phyloP scores from a whole-genome alignment of 208 protist species.

The Leishmania tropica region DNA sequence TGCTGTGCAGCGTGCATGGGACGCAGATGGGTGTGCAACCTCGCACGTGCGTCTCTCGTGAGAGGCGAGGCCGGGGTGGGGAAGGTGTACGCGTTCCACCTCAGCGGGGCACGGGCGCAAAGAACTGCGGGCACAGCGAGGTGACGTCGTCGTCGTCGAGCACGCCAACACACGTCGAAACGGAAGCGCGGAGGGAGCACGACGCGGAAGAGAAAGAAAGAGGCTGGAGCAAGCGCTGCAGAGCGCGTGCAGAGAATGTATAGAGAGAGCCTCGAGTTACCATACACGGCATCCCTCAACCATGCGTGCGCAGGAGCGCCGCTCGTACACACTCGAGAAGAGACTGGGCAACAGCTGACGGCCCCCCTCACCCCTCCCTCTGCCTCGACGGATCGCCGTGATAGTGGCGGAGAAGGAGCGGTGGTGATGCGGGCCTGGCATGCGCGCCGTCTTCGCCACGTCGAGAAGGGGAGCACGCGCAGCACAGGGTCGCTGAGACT shows the following conservation, averaged over 20 bases:
- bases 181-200: background rate
- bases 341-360: background rate
- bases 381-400: background rate
- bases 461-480: background rate
- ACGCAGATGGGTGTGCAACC: background rate
- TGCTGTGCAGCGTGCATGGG: background rate
- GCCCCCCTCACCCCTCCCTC: background rate
- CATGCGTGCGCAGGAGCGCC: background rate
- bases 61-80: background rate
- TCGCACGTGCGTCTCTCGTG: background rate
- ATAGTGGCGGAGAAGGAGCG: background rate
- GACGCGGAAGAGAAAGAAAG: background rate
- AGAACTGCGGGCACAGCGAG: background rate
- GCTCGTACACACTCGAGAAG: background rate
- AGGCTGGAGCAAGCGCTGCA: background rate
- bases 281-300: background rate
- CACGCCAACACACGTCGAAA: background rate
- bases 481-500: background rate
- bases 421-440: background rate
- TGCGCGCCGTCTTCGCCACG: background rate
- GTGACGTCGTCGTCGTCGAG: background rate
- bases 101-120: background rate
- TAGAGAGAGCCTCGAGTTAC: background rate
- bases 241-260: background rate
- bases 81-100: background rate